A percentile compares a stretch with the other conserved stretches of the same genome.
Evolutionary conservation across 2,329 filamentous ascomycete species (phyloP).

Genomic region (Phialemoniopsis sp.): DNA sequence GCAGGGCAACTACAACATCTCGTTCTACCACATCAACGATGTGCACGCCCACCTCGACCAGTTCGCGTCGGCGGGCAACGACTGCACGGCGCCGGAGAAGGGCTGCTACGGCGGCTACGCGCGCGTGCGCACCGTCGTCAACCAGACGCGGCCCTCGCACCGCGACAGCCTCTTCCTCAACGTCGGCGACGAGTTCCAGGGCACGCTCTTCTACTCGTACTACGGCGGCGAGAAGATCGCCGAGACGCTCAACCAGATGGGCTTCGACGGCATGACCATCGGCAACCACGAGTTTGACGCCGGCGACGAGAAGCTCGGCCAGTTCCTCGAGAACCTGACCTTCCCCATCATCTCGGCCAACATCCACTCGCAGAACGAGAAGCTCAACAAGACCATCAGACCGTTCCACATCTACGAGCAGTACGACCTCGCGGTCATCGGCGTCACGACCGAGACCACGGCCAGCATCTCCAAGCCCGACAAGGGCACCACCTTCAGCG

Average conservation of each 20-base stretch:
- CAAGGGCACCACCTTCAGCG: slow-evolving; percentile 51
- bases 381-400: slow-evolving; percentile 59
- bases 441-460: slow-evolving; percentile 58
- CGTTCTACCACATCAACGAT: slow-evolving; percentile 68
- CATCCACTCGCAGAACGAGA: slow-evolving; percentile 53
- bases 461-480: slow-evolving; percentile 55
- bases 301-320: slow-evolving; percentile 57
- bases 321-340: slow-evolving; percentile 58
- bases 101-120: slow-evolving; percentile 64
- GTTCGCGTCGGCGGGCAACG: slow-evolving; percentile 56
- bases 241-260: slow-evolving; percentile 59
- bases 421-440: slow-evolving; percentile 58
- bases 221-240: slow-evolving; percentile 67
- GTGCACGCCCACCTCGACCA: slow-evolving; percentile 64
- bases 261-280: slow-evolving; percentile 65
- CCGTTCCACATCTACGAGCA: slow-evolving; percentile 61
- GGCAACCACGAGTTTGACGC: slow-evolving; percentile 66
- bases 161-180: slow-evolving; percentile 62
- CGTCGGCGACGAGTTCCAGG: slow-evolving; percentile 66
- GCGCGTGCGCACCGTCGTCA: slow-evolving; percentile 57
- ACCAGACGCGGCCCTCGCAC: slow-evolving; percentile 50
- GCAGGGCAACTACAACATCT: slow-evolving; percentile 49
- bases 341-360: slow-evolving; percentile 63
- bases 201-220: slow-evolving; percentile 63
- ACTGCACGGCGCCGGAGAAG: slow-evolving; percentile 50